A percentile compares a stretch with the other conserved stretches of the same genome.
phyloP scores from a whole-genome alignment of 2,329 filamentous ascomycete species.

The Coniochaeta pulveracea region DNA sequence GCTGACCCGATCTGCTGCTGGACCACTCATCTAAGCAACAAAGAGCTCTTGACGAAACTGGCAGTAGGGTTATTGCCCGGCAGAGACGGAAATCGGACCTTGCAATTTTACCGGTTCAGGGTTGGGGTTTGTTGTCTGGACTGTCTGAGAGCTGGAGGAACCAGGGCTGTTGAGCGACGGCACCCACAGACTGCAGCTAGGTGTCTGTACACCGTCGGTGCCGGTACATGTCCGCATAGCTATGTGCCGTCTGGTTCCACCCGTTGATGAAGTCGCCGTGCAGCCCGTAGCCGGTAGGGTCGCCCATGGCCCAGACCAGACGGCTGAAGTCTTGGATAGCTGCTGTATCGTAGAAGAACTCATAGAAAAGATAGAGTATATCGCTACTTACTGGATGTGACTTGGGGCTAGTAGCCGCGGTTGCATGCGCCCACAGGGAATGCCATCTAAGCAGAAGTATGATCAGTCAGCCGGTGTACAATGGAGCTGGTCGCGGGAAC shows the following conservation, averaged over 20 bases:
- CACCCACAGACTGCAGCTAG: constrained; percentile 1
- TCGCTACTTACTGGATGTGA: neutral
- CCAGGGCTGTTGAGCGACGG: neutral
- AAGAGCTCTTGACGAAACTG: neutral
- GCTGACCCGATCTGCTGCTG: too few relatives aligned
- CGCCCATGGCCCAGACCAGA: constrained; percentile 2
- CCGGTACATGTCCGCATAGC: constrained; percentile 1
- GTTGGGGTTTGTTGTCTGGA: neutral
- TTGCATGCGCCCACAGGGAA: neutral
- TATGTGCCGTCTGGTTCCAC: constrained; percentile 1
- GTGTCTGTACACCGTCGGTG: neutral
- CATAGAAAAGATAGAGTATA: neutral
- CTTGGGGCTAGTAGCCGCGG: neutral
- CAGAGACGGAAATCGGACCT: neutral
- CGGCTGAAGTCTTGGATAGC: neutral
- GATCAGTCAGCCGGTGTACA: neutral
- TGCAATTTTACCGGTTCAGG: neutral
- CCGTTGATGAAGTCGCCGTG: constrained; percentile 2
- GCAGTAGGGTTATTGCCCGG: neutral
- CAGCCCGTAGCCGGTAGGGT: neutral
- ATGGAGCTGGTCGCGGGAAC: neutral
- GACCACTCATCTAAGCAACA: too few relatives aligned
- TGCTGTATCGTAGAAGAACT: neutral
- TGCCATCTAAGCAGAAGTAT: neutral
- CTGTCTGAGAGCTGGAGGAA: neutral